Percentiles rank a stretch among this genome's conserved stretches.
phyloP scores from a whole-genome alignment of 768 basidiomycete genomes.

The Naganishia randhawae region DNA sequence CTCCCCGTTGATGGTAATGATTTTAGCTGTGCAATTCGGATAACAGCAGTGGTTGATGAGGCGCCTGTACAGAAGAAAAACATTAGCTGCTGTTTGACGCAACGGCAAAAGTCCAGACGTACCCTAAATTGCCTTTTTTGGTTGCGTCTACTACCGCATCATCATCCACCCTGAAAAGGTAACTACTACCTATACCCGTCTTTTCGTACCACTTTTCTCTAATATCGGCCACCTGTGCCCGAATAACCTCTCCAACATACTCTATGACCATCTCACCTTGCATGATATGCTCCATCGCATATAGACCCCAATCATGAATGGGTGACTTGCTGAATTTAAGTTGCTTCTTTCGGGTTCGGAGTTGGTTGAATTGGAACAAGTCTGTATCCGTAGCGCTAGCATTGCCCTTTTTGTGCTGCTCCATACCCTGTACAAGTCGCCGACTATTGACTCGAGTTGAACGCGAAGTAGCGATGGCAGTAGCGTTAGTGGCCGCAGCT shows the following conservation, averaged over 20 bases:
- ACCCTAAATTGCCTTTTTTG: conserved; percentile 93
- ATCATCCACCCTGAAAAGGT: conserved; percentile 95
- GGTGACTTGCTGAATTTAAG: conserved; percentile 89
- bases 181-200: conserved; percentile 95
- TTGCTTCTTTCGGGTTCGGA: conserved; percentile 96
- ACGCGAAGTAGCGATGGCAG: conserved; percentile 57
- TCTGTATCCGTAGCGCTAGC: conserved; percentile 67
- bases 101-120: conserved; percentile 56
- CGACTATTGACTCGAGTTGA: conserved; percentile 87
- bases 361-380: conserved; percentile 86
- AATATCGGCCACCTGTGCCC: conserved; percentile 91
- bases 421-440: conserved; percentile 82
- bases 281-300: conserved; percentile 93
- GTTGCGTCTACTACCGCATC: conserved; percentile 98
- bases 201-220: conserved; percentile 95
- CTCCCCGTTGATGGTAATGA: conserved; percentile 56
- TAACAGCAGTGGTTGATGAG: conserved; percentile 98
- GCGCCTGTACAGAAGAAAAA: conserved; percentile 58
- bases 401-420: conserved; percentile 70
- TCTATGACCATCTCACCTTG: conserved; percentile 98
- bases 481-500: conserved; percentile 54
- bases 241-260: conserved; percentile 95
- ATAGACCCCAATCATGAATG: conserved; percentile 97
- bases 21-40: conserved; percentile 61
- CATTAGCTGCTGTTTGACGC: conserved; percentile 7